Evolutionary conservation across 2,329 filamentous ascomycete genomes (phyloP), one percentile per base, ranked within the genome.

Genomic region (Fusarium hostae): DNA sequence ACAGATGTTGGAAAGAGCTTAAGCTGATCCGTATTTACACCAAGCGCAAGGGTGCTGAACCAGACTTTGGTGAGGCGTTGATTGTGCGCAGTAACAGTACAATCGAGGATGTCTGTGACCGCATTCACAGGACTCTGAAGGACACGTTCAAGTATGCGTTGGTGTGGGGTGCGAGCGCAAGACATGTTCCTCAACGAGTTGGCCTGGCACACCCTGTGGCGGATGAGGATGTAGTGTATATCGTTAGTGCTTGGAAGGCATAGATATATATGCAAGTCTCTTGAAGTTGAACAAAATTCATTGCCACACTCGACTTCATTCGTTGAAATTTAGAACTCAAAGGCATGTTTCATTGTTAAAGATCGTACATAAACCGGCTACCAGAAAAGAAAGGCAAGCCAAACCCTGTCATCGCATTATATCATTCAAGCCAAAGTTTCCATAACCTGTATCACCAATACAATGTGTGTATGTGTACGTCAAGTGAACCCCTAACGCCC

Each of bases 91-190:
- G 86, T 79, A 93, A 95, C 76, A 94, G 93, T 78, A 94, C 91
- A 16, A 94, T 99, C 78, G 96, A 98, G 83, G 95, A 99, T 81
- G 96, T 99, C 13, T 99, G 96, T 82, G 96, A 99, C 82, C 90
- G 94, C 76, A 93, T 99, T 74, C 96, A 99, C 84, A 88, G 96
- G 69, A 96, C 90, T 30, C 85, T 99, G 73, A 99, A 98, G 88
- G 97, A 99, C 71, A 97, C 94, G 8, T 99, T 98, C 88, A 99
- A 98, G 86, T 98, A 98, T 84, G 97, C 96, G 6, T 84, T 98
- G 73, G 96, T 99, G 0, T 99, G 97, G 97, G 96, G 96, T 8
- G 95, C 95, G 22, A 98, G 95, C 82, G 96, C 96, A 39, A 90
- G 94, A 77, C 97, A 99, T 85, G 87, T 98, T 39, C 96, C 97